These are phyloP conservation scores for Termitomyces sp. DNA, from an alignment of 1,284 basidiomycete genomes.

Conservation along the genomic window DNA sequence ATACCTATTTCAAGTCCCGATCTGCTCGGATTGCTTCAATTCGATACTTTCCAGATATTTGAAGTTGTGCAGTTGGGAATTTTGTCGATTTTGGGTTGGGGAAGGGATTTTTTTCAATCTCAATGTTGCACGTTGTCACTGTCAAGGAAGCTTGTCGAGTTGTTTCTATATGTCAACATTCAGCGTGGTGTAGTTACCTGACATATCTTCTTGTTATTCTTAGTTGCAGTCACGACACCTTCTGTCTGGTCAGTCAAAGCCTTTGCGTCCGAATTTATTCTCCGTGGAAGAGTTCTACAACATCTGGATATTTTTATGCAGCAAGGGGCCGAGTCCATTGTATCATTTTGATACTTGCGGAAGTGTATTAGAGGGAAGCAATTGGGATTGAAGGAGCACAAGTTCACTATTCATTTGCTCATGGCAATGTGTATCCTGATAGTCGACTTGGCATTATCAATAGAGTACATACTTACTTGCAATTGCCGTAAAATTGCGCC, in stretches of 20 bases:
- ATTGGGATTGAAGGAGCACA: not conserved
- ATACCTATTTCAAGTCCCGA: slow-evolving; percentile 2
- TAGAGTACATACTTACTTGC: not conserved
- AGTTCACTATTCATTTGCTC: not conserved
- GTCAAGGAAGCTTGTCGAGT: slow-evolving; percentile 3
- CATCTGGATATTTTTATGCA: not conserved
- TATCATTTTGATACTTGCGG: not conserved
- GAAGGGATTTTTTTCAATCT: not conserved
- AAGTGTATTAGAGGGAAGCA: not conserved
- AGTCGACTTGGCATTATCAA: not conserved
- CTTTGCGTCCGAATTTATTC: not conserved
- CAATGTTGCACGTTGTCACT: not conserved
- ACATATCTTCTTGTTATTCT: not conserved
- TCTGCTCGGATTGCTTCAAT: slow-evolving; percentile 4
- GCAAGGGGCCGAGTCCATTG: not conserved
- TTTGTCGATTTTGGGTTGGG: not conserved
- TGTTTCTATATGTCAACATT: not conserved
- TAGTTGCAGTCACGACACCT: not conserved
- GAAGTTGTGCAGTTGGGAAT: not conserved
- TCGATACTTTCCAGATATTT: not conserved
- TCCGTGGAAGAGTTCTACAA: not conserved
- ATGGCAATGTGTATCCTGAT: not conserved
- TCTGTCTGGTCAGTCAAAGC: not conserved
- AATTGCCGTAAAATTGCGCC: not conserved
- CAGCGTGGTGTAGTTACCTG: not conserved